A percentile compares a stretch with the other conserved stretches of the same genome.
phyloP scores from a whole-genome alignment of 1,284 basidiomycete species.

The Puccinia triticina region DNA sequence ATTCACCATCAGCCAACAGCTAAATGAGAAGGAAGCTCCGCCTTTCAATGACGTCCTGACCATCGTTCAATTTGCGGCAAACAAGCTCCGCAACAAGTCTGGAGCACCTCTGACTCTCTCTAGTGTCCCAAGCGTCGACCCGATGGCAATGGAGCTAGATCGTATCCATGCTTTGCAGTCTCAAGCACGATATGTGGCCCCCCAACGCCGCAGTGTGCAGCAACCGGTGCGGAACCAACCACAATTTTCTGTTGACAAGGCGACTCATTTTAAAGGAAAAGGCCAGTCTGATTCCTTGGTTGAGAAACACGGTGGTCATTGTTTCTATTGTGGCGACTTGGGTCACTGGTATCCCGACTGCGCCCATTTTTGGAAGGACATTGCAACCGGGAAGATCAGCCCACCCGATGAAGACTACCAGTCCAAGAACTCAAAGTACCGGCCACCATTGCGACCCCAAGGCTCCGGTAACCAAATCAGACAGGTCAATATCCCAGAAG shows the following conservation, averaged over 20 bases:
- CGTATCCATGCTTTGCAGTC: background rate
- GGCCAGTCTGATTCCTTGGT: too few species aligned
- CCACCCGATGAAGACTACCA: too few species aligned
- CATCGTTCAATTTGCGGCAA: background rate
- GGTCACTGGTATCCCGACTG: too few species aligned
- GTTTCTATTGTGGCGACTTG: too few species aligned
- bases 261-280: background rate
- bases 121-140: too few species aligned
- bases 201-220: slow-evolving; percentile 51
- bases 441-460: background rate
- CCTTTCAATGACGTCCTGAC: background rate
- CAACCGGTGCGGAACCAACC: slow-evolving; percentile 62
- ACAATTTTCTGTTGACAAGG: slow-evolving; percentile 54
- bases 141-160: background rate
- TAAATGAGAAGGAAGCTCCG: background rate
- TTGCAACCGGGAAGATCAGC: too few species aligned
- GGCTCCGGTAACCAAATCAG: background rate
- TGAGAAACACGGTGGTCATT: too few species aligned
- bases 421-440: background rate
- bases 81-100: background rate
- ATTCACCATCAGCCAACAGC: background rate
- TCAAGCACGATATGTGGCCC: background rate
- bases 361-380: background rate
- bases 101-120: background rate
- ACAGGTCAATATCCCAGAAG: background rate